A percentile compares a stretch with the other conserved stretches of the same genome.
phyloP scores from a whole-genome alignment of 1,139 yeast species.

The Lodderomyces orthopsilosis region DNA sequence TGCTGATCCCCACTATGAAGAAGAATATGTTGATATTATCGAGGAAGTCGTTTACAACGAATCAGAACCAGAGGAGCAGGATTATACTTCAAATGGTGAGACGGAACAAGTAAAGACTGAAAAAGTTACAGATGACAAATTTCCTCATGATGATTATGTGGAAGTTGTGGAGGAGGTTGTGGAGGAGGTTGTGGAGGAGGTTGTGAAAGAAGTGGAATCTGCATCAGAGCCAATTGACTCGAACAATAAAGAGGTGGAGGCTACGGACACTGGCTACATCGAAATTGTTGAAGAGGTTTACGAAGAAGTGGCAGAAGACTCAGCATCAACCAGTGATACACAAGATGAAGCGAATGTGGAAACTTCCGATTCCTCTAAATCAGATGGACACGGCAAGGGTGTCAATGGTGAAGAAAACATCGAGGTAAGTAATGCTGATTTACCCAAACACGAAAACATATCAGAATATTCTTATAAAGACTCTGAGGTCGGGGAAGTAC shows the following conservation, averaged over 20 bases:
- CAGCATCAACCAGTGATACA: neutral
- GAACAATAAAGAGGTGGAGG: constrained; percentile 10
- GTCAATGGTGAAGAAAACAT: neutral
- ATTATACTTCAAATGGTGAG: neutral
- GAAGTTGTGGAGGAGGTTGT: constrained; percentile 3
- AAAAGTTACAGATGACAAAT: neutral
- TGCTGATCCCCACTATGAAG: neutral
- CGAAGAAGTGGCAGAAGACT: neutral
- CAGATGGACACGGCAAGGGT: neutral
- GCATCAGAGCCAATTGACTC: constrained; percentile 5
- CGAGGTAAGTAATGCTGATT: neutral
- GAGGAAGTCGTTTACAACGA: constrained; percentile 9
- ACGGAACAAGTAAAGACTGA: neutral
- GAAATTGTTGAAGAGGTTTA: neutral
- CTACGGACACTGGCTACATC: constrained; percentile 3
- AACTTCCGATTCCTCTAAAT: neutral
- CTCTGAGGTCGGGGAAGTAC: neutral
- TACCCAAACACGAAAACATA: neutral
- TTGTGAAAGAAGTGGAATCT: constrained; percentile 1
- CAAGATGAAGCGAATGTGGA: neutral
- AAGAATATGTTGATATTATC: constrained; percentile 7
- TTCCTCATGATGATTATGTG: constrained; percentile 2
- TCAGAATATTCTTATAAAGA: neutral
- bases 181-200: constrained; percentile 6
- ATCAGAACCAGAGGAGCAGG: neutral